phyloP scores from a whole-genome alignment of 495 filamentous ascomycete genomes.

The Lophium mytilinum region DNA sequence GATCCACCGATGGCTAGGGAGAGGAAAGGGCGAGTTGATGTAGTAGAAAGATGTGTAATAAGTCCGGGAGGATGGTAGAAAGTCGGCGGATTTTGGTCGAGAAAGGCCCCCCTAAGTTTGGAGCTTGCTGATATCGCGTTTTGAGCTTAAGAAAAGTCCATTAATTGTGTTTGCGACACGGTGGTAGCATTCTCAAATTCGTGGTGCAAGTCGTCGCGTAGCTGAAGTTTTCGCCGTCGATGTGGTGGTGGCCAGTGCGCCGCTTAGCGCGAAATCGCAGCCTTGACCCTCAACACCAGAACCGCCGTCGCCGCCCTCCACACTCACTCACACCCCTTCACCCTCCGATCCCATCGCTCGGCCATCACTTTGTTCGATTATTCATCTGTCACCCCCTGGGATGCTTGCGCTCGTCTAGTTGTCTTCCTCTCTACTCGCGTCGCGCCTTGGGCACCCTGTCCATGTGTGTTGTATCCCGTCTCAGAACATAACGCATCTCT shows the following conservation, averaged over 20 bases:
- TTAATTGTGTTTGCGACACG: background rate
- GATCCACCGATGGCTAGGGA: conserved; percentile 17
- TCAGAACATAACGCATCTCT: too few species aligned
- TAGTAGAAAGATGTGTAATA: background rate
- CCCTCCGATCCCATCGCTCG: background rate
- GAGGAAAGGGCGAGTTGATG: background rate
- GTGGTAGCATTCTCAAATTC: background rate
- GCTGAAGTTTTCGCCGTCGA: too few species aligned
- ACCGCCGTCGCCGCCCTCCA: background rate
- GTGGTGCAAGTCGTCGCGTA: too few species aligned
- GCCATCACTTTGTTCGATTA: background rate
- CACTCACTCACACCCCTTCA: background rate
- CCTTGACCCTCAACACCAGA: background rate
- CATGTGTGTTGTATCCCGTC: too few species aligned
- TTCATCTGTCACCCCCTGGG: background rate
- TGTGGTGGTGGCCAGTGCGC: background rate
- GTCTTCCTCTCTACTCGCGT: background rate
- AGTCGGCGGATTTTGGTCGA: background rate
- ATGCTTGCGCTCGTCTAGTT: background rate
- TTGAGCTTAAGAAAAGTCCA: background rate
- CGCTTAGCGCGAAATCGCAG: background rate
- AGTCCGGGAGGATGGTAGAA: conserved; percentile 6
- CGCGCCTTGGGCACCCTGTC: background rate
- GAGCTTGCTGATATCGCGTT: background rate
- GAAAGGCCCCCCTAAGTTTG: background rate